Base-by-base conservation (phyloP, 2,329 filamentous ascomycete species). In the Aspergillus niger region DNA sequence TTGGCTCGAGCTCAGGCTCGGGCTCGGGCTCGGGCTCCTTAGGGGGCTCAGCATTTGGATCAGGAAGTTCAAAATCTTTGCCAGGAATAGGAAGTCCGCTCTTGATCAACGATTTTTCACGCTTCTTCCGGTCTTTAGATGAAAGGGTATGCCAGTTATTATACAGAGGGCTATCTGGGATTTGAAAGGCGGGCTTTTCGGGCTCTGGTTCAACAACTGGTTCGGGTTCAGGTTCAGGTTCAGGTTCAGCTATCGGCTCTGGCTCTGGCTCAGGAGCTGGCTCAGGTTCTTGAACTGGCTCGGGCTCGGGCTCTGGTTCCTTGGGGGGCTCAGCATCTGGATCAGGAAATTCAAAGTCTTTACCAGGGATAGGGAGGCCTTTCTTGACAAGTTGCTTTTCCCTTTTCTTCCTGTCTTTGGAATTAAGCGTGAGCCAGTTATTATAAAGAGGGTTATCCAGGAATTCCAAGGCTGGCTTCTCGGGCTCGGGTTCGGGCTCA, bases 231-330 rank as follows among this genome's bases (percentile, higher is more conserved):
- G 67, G 65, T 13, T 62, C 68, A 4, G 64, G 71, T 64, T 74
- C 73, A 15, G 74, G 72, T 60, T 73, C 67, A 26, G 73, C 68
- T 61, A 76, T 70, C 62, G 72, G 65, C 65, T 75, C 71, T 0
- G 67, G 67, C 5, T 71, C 68, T 1, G 59, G 63, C 20, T 69
- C 59, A 1, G 62, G 61, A 10, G 39, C 32, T 17, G 36, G 52
- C 20, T 30, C 66, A 26, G 61, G 54, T n/a, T 67, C 65, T 6
- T 61, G 65, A 39, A 70, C 64, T 10, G 70, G 65, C 24, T 70
- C 69, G 22, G 61, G 54, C 13, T 67, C 65, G 3, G 70, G 65
- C 22, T 70, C 69, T 0, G 72, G 66, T 17, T 73, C 69, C 11
- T 13, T 36, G 5, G 11, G 30, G 3, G 30, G 30, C 5, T 36